Percentiles rank a stretch among this genome's conserved stretches.
These are phyloP conservation scores for Brettanomyces custersianus DNA, from an alignment of 805 yeast species.

Conservation along the genomic window DNA sequence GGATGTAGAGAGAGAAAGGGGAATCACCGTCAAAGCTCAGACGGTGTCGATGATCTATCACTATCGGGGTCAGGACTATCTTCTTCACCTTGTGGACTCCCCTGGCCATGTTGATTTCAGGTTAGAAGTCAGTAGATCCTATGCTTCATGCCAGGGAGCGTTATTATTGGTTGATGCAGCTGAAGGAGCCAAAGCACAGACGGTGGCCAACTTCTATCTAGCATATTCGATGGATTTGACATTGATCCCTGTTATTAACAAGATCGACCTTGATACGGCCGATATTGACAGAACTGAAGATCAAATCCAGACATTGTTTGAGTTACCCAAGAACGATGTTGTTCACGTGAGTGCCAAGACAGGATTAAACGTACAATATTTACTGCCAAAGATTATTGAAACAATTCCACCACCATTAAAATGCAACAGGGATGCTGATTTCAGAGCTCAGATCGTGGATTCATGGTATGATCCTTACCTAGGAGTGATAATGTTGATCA, in stretches of 20 bases:
- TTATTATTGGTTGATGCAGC: slow-evolving; percentile 84
- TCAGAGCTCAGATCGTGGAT: slow-evolving; percentile 80
- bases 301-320: slow-evolving; percentile 81
- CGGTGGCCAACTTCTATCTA: slow-evolving; percentile 91
- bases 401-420: slow-evolving; percentile 49
- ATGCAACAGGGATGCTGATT: slow-evolving; percentile 44
- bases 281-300: slow-evolving; percentile 72
- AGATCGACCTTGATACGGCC: slow-evolving; percentile 83
- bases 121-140: slow-evolving; percentile 86
- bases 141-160: slow-evolving; percentile 96
- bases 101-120: slow-evolving; percentile 98
- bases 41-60: slow-evolving; percentile 89
- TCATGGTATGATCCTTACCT: slow-evolving; percentile 94
- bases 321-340: slow-evolving; percentile 63
- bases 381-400: slow-evolving; percentile 77
- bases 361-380: slow-evolving; percentile 66
- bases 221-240: slow-evolving; percentile 81
- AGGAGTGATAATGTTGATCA: slow-evolving; percentile 81
- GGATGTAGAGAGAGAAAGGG: slow-evolving; percentile 93
- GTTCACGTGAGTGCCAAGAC: slow-evolving; percentile 88
- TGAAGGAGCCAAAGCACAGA: slow-evolving; percentile 96
- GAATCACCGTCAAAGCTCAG: slow-evolving; percentile 95
- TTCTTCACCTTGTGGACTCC: slow-evolving; percentile 87
- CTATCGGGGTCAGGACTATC: slow-evolving; percentile 59
- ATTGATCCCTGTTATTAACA: slow-evolving; percentile 83